Base-by-base conservation (phyloP, 768 basidiomycete genomes). In the Inosperma sp. region DNA sequence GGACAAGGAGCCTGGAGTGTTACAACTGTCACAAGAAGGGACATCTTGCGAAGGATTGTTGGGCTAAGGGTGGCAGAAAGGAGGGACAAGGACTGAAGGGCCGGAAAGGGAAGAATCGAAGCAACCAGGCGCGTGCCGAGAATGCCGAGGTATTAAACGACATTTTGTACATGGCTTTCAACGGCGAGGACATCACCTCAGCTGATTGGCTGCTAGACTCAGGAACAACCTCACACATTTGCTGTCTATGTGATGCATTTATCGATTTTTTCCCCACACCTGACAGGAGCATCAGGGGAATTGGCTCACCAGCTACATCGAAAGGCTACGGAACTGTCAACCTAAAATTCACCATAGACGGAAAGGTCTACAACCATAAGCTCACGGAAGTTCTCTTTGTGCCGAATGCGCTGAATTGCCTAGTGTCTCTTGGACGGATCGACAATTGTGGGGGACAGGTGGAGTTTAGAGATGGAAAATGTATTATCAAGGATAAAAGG, bases 1-100 rank as follows among this genome's bases (percentile, higher is more conserved):
- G 33, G 23, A 35, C 21, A 16, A 10, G 7, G 19, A 10, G 53
- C 5, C 39, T 48, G 14, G 57, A 58, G 27, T 69, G 68, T 51
- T 61, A 57, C 17, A 71, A 69, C 42, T 69, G 69, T 40, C 48
- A 61, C 25, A 65, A 65, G 58, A 65, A 54, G 14, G 68, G 66
- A 2, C 69, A 71, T 47, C 54, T 57, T 2, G 48, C 33, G 6
- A 46, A 36, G 49, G 61, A 58, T 1, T 58, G 56, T 45, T 60
- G 52, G 55, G 51, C 55, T 26, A 61, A 61, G 40, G 68, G 68
- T 5, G 68, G 68, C 44, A 67, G 67, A 47, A 62, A 56, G 27
- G 68, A 70, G 49, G 70, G 67, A 16, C 62, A 68, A 53, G 62
- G 64, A 44, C 66, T 61, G 4, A 62, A 58, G 45, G 57, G 56